These are phyloP conservation scores for Inonotus hispidus DNA, from an alignment of 1,284 basidiomycete species.

Conservation along the genomic window DNA sequence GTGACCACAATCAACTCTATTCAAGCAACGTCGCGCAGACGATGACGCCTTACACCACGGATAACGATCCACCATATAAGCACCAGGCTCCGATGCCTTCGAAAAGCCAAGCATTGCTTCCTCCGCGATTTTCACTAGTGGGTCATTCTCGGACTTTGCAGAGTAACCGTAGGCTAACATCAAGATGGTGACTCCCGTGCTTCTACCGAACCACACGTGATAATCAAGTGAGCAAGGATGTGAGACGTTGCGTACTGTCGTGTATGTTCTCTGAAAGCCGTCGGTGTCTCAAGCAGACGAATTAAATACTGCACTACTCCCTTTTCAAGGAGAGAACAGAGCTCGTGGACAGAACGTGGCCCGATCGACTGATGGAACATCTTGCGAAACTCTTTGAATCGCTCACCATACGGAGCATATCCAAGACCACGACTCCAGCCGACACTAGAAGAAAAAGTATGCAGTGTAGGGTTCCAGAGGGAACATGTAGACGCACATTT, in stretches of 20 bases:
- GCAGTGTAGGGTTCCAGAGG: not conserved
- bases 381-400: conserved; percentile 36
- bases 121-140: conserved; percentile 35
- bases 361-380: conserved; percentile 38
- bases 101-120: conserved; percentile 39
- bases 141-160: conserved; percentile 29
- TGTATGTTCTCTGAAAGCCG: conserved; percentile 29
- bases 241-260: conserved; percentile 26
- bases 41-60: conserved; percentile 24
- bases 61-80: conserved; percentile 34
- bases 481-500: conserved; percentile 31
- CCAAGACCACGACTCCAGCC: conserved; percentile 40
- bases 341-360: conserved; percentile 28
- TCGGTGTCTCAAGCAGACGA: conserved; percentile 29
- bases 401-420: conserved; percentile 29
- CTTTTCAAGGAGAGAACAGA: conserved; percentile 29
- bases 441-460: conserved; percentile 26
- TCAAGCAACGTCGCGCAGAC: not conserved
- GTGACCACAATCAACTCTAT: not conserved
- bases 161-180: conserved; percentile 36
- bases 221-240: not conserved
- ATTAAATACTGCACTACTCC: conserved; percentile 30
- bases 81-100: conserved; percentile 34
- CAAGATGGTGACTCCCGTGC: conserved; percentile 34
- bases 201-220: conserved; percentile 23